A percentile compares a stretch with the other conserved stretches of the same genome.
Evolutionary conservation across 208 protist species (phyloP).

Genomic region (Plasmodiophora brassicae): DNA sequence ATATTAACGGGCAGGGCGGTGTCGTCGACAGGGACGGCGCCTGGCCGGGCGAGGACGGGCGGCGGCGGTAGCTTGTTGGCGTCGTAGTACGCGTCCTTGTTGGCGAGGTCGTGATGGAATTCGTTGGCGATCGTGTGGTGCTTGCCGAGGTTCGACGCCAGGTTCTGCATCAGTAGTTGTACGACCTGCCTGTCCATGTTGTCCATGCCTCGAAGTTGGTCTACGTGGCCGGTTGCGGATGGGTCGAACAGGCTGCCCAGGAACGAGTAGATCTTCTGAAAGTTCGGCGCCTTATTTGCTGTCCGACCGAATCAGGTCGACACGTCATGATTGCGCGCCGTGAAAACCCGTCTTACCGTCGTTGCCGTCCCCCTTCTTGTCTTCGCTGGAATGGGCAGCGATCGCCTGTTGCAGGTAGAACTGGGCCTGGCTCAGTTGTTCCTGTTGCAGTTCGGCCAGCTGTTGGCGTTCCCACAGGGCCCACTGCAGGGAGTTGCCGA

Average conservation of each 20-base stretch:
- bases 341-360: not conserved
- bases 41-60: no score
- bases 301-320: no score
- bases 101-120: no score
- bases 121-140: not conserved
- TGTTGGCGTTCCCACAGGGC: slow-evolving; percentile 33
- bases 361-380: not conserved
- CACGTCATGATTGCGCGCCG: no score
- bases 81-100: no score
- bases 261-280: slow-evolving; percentile 37
- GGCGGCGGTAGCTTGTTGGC: no score
- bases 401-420: slow-evolving; percentile 40
- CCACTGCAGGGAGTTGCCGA: slow-evolving; percentile 30
- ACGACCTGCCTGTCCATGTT: slow-evolving; percentile 36
- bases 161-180: slow-evolving; percentile 41
- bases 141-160: slow-evolving; percentile 31
- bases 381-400: not conserved
- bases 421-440: slow-evolving; percentile 35
- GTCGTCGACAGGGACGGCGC: no score
- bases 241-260: slow-evolving; percentile 41
- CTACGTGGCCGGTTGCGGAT: slow-evolving; percentile 37
- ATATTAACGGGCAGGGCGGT: no score
- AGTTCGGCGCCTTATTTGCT: slow-evolving; percentile 7
- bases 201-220: slow-evolving; percentile 26
- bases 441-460: slow-evolving; percentile 27